Base-by-base conservation (phyloP, 305 asterid species). In the Fraxinus sp. region DNA sequence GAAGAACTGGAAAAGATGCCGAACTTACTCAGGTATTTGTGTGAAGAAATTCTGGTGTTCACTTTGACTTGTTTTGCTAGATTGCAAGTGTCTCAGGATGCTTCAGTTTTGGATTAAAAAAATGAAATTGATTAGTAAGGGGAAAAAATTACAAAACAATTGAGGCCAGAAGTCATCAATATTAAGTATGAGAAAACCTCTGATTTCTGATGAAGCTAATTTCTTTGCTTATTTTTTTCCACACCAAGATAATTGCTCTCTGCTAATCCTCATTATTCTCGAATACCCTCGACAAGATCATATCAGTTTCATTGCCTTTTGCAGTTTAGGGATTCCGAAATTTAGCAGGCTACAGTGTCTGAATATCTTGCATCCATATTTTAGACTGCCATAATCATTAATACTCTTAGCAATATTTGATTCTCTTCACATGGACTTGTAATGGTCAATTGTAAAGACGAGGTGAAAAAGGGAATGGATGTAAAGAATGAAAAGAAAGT, bases 1-100 rank as follows among this genome's bases (percentile, higher is more conserved):
- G 87, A 89, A 87, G 90, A 83, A 92, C 93, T 22, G 98, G 98
- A 81, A 95, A 89, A 87, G 98, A 93, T 88, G 98, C 98, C 71
- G 99, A 93, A 89, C 92, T 97, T 81, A 97, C 94, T 77, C 99
- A 95, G 99, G 99, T 91, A 88, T 72, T 74, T 46, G 28, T 74
- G 52, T 62, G 80, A 41, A 43, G 84, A 75, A 80, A 83, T 79
- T 73, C 43, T 73, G 28, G 30, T 80, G 24, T 26, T 57, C 64
- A 37, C 84, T 66, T 70, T 18, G 26, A 41, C 35, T 78, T 85
- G 8, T 52, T 26, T 52, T 68, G 80, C 39, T 79, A 77, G 14
- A 20, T 41, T 62, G 83, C 79, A 10, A 4, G 72, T 77, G 22
- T 55, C 77, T 77, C 64, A 33, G 10, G 76, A 46, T 28, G 74